A percentile compares a stretch with the other conserved stretches of the same genome.
phyloP scores from a whole-genome alignment of 306 rosid species.

The Castanospermum australe region DNA sequence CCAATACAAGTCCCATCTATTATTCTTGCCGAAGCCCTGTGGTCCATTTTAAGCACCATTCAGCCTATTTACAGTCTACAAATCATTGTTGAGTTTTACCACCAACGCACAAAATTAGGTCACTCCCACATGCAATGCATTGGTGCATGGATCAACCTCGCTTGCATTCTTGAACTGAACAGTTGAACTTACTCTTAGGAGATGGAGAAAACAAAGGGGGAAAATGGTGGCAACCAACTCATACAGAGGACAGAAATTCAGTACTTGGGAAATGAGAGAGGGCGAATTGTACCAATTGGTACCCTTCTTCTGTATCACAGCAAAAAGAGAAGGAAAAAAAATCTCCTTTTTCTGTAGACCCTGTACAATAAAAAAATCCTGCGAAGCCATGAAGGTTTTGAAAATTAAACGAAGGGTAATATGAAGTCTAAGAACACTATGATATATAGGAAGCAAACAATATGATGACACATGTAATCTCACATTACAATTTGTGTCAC shows the following conservation, averaged over 20 bases:
- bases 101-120: not conserved
- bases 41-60: conserved; percentile 21
- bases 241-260: not conserved
- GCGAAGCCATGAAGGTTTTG: not conserved
- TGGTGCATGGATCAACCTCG: not conserved
- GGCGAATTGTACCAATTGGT: not conserved
- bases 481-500: conserved; percentile 14
- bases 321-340: no score
- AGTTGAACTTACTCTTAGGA: not conserved
- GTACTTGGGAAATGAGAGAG: not conserved
- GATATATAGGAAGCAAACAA: not conserved
- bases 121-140: conserved; percentile 11
- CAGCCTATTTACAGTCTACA: conserved; percentile 9
- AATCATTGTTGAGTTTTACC: conserved; percentile 27
- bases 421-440: not conserved
- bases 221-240: not conserved
- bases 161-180: not conserved
- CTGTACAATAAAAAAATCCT: no score
- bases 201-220: not conserved
- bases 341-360: no score
- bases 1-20: conserved; percentile 31
- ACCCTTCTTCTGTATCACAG: no score
- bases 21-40: conserved; percentile 33
- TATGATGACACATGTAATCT: not conserved
- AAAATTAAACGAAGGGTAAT: not conserved